phyloP scores from a whole-genome alignment of 2,329 filamentous ascomycete genomes.

The Microsporum audouinii region DNA sequence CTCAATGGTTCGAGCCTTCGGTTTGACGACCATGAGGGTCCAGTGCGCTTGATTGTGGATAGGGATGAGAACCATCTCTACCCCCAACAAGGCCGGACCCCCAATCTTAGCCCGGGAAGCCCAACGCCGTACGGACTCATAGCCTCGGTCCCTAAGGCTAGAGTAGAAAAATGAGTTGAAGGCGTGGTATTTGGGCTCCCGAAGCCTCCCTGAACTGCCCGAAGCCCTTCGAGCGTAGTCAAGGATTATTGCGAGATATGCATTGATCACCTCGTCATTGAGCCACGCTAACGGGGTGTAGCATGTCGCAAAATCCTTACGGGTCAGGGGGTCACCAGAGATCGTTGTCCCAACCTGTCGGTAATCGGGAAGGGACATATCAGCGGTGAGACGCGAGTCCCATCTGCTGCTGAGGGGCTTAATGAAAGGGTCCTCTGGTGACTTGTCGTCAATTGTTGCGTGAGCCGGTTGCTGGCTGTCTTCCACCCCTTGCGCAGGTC shows the following conservation, averaged over 20 bases:
- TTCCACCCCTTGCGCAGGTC: background rate
- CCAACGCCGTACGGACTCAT: constrained; percentile 33
- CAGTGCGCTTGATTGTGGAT: constrained; percentile 38
- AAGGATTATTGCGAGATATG: constrained; percentile 33
- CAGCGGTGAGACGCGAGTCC: constrained; percentile 24
- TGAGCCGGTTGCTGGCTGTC: constrained; percentile 5
- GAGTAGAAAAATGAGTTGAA: constrained; percentile 38
- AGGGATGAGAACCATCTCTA: constrained; percentile 39
- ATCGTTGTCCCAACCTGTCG: constrained; percentile 24
- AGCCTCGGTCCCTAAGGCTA: constrained; percentile 32
- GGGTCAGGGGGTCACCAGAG: constrained; percentile 27
- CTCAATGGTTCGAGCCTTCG: constrained; percentile 33
- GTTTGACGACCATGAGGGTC: constrained; percentile 39
- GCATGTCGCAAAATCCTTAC: constrained; percentile 29
- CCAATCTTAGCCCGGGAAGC: constrained; percentile 37
- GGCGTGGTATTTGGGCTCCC: constrained; percentile 31
- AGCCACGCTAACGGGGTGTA: constrained; percentile 30
- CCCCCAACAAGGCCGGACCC: constrained; percentile 33
- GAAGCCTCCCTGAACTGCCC: constrained; percentile 25
- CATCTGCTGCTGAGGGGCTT: constrained; percentile 27
- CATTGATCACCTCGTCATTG: constrained; percentile 39
- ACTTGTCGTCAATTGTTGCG: constrained; percentile 7
- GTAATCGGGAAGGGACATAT: constrained; percentile 20
- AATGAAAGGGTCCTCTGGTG: constrained; percentile 23
- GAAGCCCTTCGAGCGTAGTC: constrained; percentile 27